phyloP scores from a whole-genome alignment of 176 grass and related monocot genomes.

The Bolboschoenus planiculmis region DNA sequence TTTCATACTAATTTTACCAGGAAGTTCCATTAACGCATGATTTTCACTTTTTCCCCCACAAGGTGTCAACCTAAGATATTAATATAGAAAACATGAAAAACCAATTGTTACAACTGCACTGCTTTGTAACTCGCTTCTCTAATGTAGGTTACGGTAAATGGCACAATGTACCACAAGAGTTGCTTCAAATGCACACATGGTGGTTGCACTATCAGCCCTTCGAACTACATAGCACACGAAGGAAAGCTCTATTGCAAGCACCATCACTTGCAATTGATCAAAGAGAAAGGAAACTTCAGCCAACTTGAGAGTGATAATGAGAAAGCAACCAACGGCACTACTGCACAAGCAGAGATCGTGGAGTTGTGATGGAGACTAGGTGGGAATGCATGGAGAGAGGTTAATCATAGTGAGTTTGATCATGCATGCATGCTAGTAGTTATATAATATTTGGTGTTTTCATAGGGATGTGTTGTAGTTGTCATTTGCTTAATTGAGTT shows the following conservation, averaged over 20 bases:
- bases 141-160: constrained; percentile 78
- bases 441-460: background rate
- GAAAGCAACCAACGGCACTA: constrained; percentile 21
- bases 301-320: constrained; percentile 67
- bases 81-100: background rate
- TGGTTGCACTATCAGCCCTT: constrained; percentile 97
- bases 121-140: background rate
- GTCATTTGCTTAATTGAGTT: background rate
- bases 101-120: background rate
- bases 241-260: constrained; percentile 98
- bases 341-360: constrained; percentile 31
- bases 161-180: constrained; percentile 82
- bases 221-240: constrained; percentile 93
- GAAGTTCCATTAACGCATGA: too few species aligned
- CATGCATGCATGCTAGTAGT: background rate
- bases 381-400: background rate
- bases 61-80: background rate
- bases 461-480: constrained; percentile 3
- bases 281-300: constrained; percentile 94
- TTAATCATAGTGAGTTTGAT: background rate
- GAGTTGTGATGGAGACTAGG: constrained; percentile 32
- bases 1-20: background rate
- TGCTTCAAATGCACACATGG: constrained; percentile 99
- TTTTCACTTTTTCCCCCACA: too few species aligned
- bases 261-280: constrained; percentile 84